phyloP scores from a whole-genome alignment of 2,329 filamentous ascomycete genomes.

The Talaromyces pinophilus region DNA sequence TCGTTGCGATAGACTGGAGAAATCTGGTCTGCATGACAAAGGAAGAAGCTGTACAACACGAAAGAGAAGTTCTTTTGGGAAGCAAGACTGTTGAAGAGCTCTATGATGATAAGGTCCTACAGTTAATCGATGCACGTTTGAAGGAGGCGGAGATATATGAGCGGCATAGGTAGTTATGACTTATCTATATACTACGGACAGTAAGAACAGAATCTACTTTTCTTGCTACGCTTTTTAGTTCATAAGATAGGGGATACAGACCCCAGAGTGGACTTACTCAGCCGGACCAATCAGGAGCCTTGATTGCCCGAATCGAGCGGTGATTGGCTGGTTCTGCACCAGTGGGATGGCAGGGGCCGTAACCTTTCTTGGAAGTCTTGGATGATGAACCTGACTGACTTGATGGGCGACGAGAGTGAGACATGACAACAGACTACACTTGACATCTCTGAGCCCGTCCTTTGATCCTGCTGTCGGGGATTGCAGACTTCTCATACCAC shows the following conservation, averaged over 20 bases:
- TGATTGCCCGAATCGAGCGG: too few species aligned
- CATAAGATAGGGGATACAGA: neutral
- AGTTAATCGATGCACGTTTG: constrained; percentile 66
- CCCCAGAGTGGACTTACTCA: neutral
- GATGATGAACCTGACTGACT: neutral
- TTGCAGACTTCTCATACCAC: neutral
- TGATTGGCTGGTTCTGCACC: neutral
- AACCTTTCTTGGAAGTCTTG: constrained; percentile 4
- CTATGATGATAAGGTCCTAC: constrained; percentile 69
- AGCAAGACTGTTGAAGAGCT: constrained; percentile 68
- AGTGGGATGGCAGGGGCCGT: neutral
- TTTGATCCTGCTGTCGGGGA: too few species aligned
- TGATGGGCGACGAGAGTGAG: neutral
- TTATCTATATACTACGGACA: neutral
- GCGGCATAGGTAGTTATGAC: constrained; percentile 51
- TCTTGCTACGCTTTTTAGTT: neutral
- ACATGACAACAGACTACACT: neutral
- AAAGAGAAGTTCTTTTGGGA: constrained; percentile 73
- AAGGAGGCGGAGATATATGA: constrained; percentile 64
- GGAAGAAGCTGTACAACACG: constrained; percentile 79
- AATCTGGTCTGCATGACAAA: constrained; percentile 91
- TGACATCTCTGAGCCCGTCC: neutral
- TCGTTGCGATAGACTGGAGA: constrained; percentile 65
- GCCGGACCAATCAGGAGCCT: neutral
- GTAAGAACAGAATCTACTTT: neutral